Evolutionary conservation across 2,329 filamentous ascomycete species (phyloP).

Genomic region (Phialemoniopsis sp.): DNA sequence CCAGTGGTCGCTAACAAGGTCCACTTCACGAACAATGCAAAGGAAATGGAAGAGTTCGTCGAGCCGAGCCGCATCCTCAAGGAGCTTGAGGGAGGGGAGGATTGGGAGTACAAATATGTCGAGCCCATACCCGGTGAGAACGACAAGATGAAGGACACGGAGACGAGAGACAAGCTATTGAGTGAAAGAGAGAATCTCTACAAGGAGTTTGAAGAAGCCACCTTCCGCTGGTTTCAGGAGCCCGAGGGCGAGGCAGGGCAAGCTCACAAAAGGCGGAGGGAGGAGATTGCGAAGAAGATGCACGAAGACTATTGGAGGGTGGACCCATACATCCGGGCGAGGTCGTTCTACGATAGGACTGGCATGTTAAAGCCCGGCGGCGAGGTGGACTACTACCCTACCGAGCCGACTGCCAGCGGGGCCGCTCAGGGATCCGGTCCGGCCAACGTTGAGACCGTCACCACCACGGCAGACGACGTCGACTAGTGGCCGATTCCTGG

Average conservation of each 20-base stretch:
- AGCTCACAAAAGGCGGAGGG: slow-evolving; percentile 51
- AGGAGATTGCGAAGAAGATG: slow-evolving; percentile 58
- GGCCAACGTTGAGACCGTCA: slow-evolving; percentile 11
- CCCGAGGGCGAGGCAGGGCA: slow-evolving; percentile 39
- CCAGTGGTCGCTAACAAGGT: slow-evolving; percentile 94
- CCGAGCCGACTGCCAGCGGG: slow-evolving; percentile 14
- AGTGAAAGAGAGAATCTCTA: slow-evolving; percentile 62
- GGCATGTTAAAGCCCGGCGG: slow-evolving; percentile 68
- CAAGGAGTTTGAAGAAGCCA: slow-evolving; percentile 68
- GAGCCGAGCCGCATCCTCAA: slow-evolving; percentile 66
- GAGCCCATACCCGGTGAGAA: slow-evolving; percentile 79
- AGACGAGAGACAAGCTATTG: slow-evolving; percentile 59
- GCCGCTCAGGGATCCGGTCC: slow-evolving; percentile 7
- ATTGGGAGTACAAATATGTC: slow-evolving; percentile 78
- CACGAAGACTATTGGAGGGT: slow-evolving; percentile 80
- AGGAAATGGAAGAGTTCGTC: slow-evolving; percentile 77
- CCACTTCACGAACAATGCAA: slow-evolving; percentile 79
- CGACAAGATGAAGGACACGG: slow-evolving; percentile 62
- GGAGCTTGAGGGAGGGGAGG: slow-evolving; percentile 81
- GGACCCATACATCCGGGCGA: slow-evolving; percentile 81
- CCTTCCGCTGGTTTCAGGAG: slow-evolving; percentile 68
- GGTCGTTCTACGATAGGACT: slow-evolving; percentile 78
- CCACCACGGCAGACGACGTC: slow-evolving; percentile 39
- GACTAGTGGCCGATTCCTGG: too few species aligned
- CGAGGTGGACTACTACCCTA: slow-evolving; percentile 65